Evolutionary conservation across 768 basidiomycete species (phyloP).

Genomic region (Cyclocybe cylindracea): DNA sequence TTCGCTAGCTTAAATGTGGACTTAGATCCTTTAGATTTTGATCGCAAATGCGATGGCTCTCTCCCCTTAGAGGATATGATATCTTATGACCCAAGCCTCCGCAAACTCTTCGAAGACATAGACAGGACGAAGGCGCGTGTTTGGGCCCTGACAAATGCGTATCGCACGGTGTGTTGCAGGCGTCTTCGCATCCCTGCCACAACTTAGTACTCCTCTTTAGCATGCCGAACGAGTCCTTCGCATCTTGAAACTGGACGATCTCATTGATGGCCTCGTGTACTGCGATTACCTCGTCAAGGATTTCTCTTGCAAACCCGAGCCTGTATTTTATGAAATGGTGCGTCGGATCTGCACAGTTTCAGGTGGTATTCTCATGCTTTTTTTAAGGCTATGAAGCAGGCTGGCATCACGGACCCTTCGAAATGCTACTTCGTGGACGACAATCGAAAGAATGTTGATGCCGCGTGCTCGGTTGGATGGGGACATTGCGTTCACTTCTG

Average conservation of each 20-base stretch:
- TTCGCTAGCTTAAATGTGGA: not conserved
- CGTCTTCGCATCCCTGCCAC: conserved; percentile 3
- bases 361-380: conserved; percentile 6
- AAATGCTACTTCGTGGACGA: conserved; percentile 85
- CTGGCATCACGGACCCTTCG: conserved; percentile 60
- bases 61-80: conserved; percentile 83
- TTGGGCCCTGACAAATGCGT: conserved; percentile 89
- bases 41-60: conserved; percentile 80
- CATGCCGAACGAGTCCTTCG: conserved; percentile 80
- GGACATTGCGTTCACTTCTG: conserved; percentile 74
- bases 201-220: conserved; percentile 35
- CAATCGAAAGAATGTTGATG: conserved; percentile 65
- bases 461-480: conserved; percentile 71
- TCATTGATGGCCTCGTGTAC: conserved; percentile 73
- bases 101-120: conserved; percentile 75
- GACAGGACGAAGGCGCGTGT: conserved; percentile 76
- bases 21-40: conserved; percentile 79
- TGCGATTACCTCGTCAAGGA: conserved; percentile 72
- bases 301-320: conserved; percentile 83
- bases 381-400: conserved; percentile 63
- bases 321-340: conserved; percentile 68
- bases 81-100: conserved; percentile 57
- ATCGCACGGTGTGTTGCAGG: conserved; percentile 53
- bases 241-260: conserved; percentile 72
- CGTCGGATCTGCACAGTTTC: not conserved